Conservation (phyloP, 139 green algal species). For the Diplosphaera chodatii region DNA sequence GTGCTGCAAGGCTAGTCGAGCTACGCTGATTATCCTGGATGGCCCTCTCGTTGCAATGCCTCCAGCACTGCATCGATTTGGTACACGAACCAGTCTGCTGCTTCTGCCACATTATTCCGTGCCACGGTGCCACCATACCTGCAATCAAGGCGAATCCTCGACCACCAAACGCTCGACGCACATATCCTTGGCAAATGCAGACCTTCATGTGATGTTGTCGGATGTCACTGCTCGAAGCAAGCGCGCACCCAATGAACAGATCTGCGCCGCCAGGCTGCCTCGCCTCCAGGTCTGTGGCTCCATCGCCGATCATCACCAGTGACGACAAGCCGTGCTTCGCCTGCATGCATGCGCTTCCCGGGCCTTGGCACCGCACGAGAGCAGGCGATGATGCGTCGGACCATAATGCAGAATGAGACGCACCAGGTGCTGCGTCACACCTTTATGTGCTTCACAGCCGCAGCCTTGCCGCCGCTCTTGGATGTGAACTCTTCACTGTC, state of each 20-base stretch:
- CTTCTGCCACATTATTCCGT: slow-evolving; percentile 62
- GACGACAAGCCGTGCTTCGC: slow-evolving; percentile 44
- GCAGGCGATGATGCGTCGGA: too few relatives aligned
- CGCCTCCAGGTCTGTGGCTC: slow-evolving; percentile 93
- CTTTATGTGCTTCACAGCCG: slow-evolving; percentile 78
- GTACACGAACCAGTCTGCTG: slow-evolving; percentile 90
- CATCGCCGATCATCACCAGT: slow-evolving; percentile 94
- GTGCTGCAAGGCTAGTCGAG: too few relatives aligned
- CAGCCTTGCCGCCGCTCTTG: slow-evolving; percentile 83
- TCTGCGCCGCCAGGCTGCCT: slow-evolving; percentile 70
- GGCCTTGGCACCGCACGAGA: too few relatives aligned
- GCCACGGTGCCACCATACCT: slow-evolving; percentile 89
- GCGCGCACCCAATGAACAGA: slow-evolving; percentile 89
- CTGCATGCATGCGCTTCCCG: slow-evolving; percentile 27
- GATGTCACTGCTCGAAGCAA: too few relatives aligned
- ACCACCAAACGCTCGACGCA: neutral
- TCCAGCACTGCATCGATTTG: slow-evolving; percentile 45
- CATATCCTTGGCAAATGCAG: too few relatives aligned
- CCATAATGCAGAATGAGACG: too few relatives aligned
- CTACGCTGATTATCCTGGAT: too few relatives aligned
- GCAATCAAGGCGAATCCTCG: neutral
- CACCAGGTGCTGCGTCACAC: slow-evolving; percentile 11
- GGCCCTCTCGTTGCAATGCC: slow-evolving; percentile 37
- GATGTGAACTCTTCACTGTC: slow-evolving; percentile 88
- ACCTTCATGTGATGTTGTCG: neutral